Conservation (phyloP, 345 rosid genomes). For the Aegle marmelos region DNA sequence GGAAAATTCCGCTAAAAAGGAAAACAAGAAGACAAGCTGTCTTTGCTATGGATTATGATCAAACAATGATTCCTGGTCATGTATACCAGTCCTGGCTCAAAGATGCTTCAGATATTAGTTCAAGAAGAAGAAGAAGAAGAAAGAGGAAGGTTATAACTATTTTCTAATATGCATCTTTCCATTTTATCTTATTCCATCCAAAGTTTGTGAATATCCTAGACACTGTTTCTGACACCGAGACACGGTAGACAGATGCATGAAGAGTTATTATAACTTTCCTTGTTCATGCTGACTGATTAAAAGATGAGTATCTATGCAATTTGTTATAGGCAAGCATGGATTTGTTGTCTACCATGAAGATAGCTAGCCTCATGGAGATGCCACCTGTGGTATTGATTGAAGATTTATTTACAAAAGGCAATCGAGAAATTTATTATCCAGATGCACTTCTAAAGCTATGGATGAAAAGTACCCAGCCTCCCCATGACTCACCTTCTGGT, state of each 20-base stretch:
- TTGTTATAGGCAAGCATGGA: slow-evolving; percentile 36
- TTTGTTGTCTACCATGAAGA: slow-evolving; percentile 39
- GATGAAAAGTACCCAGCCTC: slow-evolving; percentile 52
- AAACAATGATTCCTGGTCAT: slow-evolving; percentile 59
- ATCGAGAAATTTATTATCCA: slow-evolving; percentile 51
- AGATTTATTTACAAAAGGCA: slow-evolving; percentile 28
- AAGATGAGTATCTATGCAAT: slow-evolving; percentile 6
- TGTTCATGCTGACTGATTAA: not conserved
- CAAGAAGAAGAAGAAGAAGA: slow-evolving; percentile 51
- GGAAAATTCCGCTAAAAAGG: slow-evolving; percentile 37
- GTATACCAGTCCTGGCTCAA: slow-evolving; percentile 77
- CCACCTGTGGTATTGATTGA: slow-evolving; percentile 61
- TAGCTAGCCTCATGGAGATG: slow-evolving; percentile 55
- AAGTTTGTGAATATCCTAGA: not conserved
- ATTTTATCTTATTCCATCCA: not conserved
- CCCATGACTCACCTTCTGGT: slow-evolving; percentile 60
- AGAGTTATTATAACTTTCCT: not conserved
- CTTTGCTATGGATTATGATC: slow-evolving; percentile 59
- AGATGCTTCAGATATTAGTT: slow-evolving; percentile 52
- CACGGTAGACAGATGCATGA: not conserved
- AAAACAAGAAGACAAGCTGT: slow-evolving; percentile 45
- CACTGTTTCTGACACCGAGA: not conserved
- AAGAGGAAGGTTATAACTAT: slow-evolving; percentile 60
- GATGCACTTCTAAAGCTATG: slow-evolving; percentile 62
- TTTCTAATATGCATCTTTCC: slow-evolving; percentile 1